Conservation (phyloP, 2,329 filamentous ascomycete species). For the Colletotrichum melonis region DNA sequence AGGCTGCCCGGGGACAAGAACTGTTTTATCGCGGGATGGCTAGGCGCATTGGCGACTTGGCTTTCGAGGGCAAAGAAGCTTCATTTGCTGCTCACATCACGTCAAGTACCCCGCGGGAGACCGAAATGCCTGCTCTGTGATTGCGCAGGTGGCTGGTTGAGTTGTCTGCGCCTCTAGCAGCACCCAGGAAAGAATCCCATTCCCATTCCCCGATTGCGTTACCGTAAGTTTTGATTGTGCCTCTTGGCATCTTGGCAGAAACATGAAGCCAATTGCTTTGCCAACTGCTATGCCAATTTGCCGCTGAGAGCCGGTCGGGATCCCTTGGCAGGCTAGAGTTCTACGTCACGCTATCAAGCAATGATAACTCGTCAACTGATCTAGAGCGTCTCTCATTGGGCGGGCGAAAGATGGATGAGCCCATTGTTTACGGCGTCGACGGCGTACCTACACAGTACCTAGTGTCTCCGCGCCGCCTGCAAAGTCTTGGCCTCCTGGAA, state of each 20-base stretch:
- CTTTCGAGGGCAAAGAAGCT: neutral
- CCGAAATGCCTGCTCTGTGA: neutral
- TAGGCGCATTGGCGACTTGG: neutral
- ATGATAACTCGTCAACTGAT: conserved; percentile 7
- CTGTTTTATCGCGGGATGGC: neutral
- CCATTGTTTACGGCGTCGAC: neutral
- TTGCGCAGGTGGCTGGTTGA: neutral
- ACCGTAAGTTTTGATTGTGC: conserved; percentile 11
- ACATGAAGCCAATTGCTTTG: conserved; percentile 17
- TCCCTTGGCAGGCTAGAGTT: conserved; percentile 1
- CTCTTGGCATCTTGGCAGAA: conserved; percentile 30
- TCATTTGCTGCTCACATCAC: neutral
- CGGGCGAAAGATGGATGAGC: neutral
- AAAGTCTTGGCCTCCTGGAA: neutral
- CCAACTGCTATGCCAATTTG: conserved; percentile 14
- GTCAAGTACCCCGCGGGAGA: neutral
- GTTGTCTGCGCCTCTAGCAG: neutral
- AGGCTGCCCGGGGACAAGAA: conserved; percentile 1
- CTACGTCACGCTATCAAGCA: conserved; percentile 16
- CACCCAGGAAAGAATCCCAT: neutral
- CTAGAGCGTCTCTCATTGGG: conserved; percentile 6
- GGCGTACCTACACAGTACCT: neutral
- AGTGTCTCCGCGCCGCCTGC: neutral
- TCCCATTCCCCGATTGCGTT: conserved; percentile 28
- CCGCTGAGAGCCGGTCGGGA: neutral